Evolutionary conservation across 148 eudicot genomes (phyloP).

Genomic region (Chenopodium formosanum): DNA sequence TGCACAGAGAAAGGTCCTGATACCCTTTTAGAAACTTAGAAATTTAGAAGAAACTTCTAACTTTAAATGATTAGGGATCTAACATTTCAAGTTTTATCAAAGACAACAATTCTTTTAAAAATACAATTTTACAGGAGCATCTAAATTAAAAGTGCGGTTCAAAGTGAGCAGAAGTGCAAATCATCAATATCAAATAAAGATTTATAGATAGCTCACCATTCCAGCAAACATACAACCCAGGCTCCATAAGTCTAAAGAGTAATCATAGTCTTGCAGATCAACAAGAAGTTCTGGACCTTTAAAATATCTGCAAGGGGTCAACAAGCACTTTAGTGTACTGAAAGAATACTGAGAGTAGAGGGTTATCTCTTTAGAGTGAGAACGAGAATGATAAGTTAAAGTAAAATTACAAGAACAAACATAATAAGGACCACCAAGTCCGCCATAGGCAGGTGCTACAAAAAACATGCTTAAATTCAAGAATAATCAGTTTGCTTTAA

Average conservation of each 20-base stretch:
- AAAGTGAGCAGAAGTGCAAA: background rate
- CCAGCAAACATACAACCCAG: slow-evolving; percentile 99
- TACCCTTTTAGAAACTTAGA: background rate
- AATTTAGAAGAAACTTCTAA: background rate
- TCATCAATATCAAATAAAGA: background rate
- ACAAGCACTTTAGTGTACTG: slow-evolving; percentile 5
- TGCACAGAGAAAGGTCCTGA: background rate
- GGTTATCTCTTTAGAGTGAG: background rate
- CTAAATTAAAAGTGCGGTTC: background rate
- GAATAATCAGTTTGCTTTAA: background rate
- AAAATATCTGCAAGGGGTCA: slow-evolving; percentile 62
- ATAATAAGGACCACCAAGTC: background rate
- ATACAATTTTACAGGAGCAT: background rate
- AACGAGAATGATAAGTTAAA: background rate
- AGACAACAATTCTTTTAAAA: background rate
- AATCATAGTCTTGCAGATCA: slow-evolving; percentile 98
- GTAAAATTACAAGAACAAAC: background rate
- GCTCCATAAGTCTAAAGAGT: slow-evolving; percentile 97
- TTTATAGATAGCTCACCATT: slow-evolving; percentile 54
- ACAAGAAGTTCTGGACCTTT: slow-evolving; percentile 99
- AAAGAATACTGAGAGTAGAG: background rate
- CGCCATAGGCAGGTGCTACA: background rate
- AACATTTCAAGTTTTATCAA: background rate
- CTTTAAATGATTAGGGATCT: too few species aligned
- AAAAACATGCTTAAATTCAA: background rate